Base-by-base conservation (phyloP, 2,329 filamentous ascomycete species). In the Fusarium begoniae region DNA sequence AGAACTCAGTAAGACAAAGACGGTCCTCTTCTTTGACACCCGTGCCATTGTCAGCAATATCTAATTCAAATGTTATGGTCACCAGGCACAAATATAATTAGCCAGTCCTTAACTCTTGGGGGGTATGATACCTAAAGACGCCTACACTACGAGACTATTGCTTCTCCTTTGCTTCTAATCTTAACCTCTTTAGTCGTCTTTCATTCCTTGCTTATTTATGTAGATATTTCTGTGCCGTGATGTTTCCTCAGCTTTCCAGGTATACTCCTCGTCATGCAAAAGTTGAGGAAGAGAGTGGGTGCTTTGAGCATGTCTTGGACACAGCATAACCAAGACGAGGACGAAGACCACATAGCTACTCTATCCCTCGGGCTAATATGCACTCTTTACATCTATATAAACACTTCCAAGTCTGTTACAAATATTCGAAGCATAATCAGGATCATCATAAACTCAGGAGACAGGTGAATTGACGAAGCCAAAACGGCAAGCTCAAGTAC, bases 261-360 rank as follows among this genome's bases (percentile, higher is more conserved):
- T 22, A 74, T 76, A 62, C 80, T 78, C 45, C 80, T 90, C 89
- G n/a, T 84, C 82, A 32, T 82, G 73, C 22, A 82, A 85, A 51
- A 90, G 83, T 48, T 84, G 86, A 40, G 85, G 83, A 47, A 90
- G 83, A 22, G 22, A 89, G 88, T 66, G 84, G 83, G n/a, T 76
- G 74, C 13, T 50, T 47, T n/a, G 57, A 17, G 20, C 35, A 38
- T 12, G 54, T 18, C 15, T 24, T 35, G 17, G 17, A 35, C 30
- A 24, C n/a, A 35, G n/a, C 13, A 35, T 53, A 9, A 13, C 12
- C 13, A 24, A 30, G 13, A 24, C 17, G n/a, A 35, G 17, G n/a
- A 20, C 30, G 22, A 24, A 20, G 30, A 20, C 17, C 17, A 15
- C n/a, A 17, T 35, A 24, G n/a, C 30, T 35, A 24, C 30, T 12